Percentiles rank a stretch among this genome's conserved stretches.
These are phyloP conservation scores for Colletotrichum sp. DNA, from an alignment of 2,329 filamentous ascomycete genomes.

Conservation along the genomic window DNA sequence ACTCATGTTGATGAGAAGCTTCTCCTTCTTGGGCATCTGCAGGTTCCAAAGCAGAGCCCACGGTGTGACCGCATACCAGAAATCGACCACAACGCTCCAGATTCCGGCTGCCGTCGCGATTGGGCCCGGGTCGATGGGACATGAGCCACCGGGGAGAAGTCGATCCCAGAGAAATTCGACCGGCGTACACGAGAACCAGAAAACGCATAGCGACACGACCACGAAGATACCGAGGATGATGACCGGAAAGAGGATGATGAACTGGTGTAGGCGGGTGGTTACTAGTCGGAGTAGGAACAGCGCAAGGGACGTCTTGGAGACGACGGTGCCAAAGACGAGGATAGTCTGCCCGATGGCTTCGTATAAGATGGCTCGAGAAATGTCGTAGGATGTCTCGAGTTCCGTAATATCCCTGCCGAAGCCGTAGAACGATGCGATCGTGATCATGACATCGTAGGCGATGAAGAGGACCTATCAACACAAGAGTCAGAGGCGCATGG, in stretches of 20 bases:
- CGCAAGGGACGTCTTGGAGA: slow-evolving; percentile 17
- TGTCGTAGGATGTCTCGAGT: neutral
- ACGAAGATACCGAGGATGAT: neutral
- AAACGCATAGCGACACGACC: slow-evolving; percentile 2
- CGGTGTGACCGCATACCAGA: slow-evolving; percentile 44
- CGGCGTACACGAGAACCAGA: slow-evolving; percentile 18
- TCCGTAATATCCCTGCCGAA: slow-evolving; percentile 13
- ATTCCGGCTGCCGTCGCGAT: slow-evolving; percentile 13
- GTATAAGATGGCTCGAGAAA: slow-evolving; percentile 6
- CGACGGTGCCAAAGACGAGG: slow-evolving; percentile 12
- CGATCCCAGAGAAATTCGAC: slow-evolving; percentile 15
- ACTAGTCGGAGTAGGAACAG: slow-evolving; percentile 18
- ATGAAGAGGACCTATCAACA: slow-evolving; percentile 1
- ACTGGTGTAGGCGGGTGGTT: neutral
- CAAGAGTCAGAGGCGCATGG: neutral
- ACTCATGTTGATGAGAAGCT: slow-evolving; percentile 45
- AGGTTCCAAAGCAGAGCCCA: slow-evolving; percentile 50
- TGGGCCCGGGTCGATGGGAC: slow-evolving; percentile 11
- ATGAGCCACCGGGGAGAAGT: neutral
- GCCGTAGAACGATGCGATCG: slow-evolving; percentile 9
- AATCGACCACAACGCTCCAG: slow-evolving; percentile 35
- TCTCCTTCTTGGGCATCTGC: slow-evolving; percentile 49
- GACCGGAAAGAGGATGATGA: slow-evolving; percentile 5
- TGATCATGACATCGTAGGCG: slow-evolving; percentile 17
- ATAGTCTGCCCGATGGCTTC: slow-evolving; percentile 20